Evolutionary conservation across 2,329 filamentous ascomycete species (phyloP), one percentile per base, ranked within the genome.

Genomic region (Dactylellina haptotyla): DNA sequence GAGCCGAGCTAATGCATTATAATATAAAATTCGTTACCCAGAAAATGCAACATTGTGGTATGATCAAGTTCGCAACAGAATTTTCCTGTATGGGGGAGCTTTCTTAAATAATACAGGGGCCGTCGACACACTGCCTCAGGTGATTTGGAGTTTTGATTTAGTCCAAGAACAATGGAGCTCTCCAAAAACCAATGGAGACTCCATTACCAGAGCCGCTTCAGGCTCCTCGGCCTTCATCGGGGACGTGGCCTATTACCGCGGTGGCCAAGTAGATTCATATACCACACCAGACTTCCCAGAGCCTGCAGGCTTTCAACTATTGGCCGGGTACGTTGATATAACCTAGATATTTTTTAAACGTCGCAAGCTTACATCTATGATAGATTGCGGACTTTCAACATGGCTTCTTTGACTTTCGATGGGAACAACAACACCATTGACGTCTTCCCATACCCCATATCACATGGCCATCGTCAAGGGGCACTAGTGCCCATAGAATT

Each of bases 41-140:
- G 69, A 30, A 4, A 73, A 73, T 51, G 69, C 69, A 50, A 66
- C 69, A 8, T 32, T 73, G 9, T 73, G 61, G 69, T 53, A 43
- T 1, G 69, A 73, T 26, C 6, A 62, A 41, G 32, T 61, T 20
- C 43, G 61, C 9, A 56, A 43, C 34, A 65, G 54, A 25, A 50
- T 73, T 12, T 20, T 73, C 14, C 53, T 73, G 10, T 73, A 73
- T 23, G 69, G 69, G 8, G 69, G 69, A 6, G 46, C 59, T 18
- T 73, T 66, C 16, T 30, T 37, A 20, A 73, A 66, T 25, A 50
- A 45, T 6, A 73, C 37, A 18, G 69, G 69, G 4, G 61, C 59
- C 3, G 69, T 73, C 2, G 67, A 72, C 30, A 65, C 67, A 4
- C 6, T 34, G 4, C 59, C 59, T 2, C 67, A 72, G 37, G 59